phyloP scores from a whole-genome alignment of 495 filamentous ascomycete species.

The Neurospora sublineolata region DNA sequence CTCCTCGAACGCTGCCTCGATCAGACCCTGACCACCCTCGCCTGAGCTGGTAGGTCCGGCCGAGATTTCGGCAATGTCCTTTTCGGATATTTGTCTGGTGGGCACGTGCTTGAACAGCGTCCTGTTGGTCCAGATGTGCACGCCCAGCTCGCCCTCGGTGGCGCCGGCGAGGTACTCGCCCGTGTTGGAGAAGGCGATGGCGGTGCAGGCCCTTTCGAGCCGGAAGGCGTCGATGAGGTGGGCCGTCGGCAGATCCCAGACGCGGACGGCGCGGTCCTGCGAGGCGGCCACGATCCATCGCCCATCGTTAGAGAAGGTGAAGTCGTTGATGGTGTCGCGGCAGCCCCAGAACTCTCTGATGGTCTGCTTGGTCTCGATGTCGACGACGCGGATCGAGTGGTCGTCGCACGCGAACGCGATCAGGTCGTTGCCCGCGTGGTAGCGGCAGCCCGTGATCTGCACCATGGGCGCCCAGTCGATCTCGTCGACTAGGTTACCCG shows the following conservation, averaged over 20 bases:
- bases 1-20: conserved; percentile 58
- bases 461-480: conserved; percentile 78
- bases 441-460: conserved; percentile 62
- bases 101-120: conserved; percentile 81
- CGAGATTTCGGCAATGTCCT: conserved; percentile 49
- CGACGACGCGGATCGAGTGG: conserved; percentile 73
- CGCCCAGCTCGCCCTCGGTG: conserved; percentile 71
- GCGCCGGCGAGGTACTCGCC: conserved; percentile 90
- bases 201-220: conserved; percentile 61
- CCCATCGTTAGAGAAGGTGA: conserved; percentile 85
- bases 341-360: conserved; percentile 91
- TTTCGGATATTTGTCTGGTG: conserved; percentile 66
- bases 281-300: conserved; percentile 87
- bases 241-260: conserved; percentile 93
- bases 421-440: conserved; percentile 71
- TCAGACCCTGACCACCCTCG: conserved; percentile 56
- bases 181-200: conserved; percentile 75
- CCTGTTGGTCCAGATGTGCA: conserved; percentile 89
- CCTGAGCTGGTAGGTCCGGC: conserved; percentile 62
- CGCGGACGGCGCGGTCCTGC: conserved; percentile 66
- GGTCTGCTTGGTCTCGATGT: conserved; percentile 78
- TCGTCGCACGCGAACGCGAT: conserved; percentile 87
- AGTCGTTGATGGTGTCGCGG: conserved; percentile 68
- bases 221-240: conserved; percentile 87
- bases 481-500: conserved; percentile 65